phyloP scores from a whole-genome alignment of 2,329 filamentous ascomycete species.

The Pseudonectria buxi region DNA sequence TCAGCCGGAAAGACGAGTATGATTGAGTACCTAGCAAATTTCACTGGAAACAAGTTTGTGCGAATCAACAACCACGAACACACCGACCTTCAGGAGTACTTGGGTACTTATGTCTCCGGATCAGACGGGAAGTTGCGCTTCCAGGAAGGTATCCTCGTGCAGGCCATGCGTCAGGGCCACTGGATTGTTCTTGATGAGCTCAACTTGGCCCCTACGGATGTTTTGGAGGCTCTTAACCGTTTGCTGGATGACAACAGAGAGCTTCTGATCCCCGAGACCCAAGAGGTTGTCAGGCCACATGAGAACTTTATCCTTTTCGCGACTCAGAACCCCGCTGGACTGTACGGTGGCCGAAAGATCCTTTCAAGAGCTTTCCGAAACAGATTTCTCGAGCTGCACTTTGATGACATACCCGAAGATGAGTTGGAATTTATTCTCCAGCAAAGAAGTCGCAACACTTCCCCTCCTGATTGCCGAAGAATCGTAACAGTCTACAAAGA shows the following conservation, averaged over 20 bases:
- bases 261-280: conserved; percentile 90
- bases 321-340: conserved; percentile 90
- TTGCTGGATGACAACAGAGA: conserved; percentile 95
- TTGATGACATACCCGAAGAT: conserved; percentile 93
- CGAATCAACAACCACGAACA: conserved; percentile 99
- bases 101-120: conserved; percentile 88
- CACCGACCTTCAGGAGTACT: conserved; percentile 94
- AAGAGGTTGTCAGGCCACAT: conserved; percentile 86
- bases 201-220: conserved; percentile 93
- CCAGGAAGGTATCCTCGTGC: conserved; percentile 88
- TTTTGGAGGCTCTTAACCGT: conserved; percentile 91
- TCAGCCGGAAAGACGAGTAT: conserved; percentile 98
- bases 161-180: conserved; percentile 84
- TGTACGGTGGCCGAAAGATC: conserved; percentile 92
- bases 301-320: conserved; percentile 97
- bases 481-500: conserved; percentile 95
- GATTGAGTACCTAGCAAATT: conserved; percentile 97
- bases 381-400: conserved; percentile 92
- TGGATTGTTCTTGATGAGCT: conserved; percentile 99
- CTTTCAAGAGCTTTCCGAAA: conserved; percentile 94
- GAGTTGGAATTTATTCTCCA: conserved; percentile 90
- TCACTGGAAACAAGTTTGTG: conserved; percentile 93
- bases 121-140: conserved; percentile 79
- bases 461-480: conserved; percentile 81
- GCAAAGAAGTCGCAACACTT: conserved; percentile 75